Conservation (phyloP, 805 yeast species). For the Huiozyma naganishii region DNA sequence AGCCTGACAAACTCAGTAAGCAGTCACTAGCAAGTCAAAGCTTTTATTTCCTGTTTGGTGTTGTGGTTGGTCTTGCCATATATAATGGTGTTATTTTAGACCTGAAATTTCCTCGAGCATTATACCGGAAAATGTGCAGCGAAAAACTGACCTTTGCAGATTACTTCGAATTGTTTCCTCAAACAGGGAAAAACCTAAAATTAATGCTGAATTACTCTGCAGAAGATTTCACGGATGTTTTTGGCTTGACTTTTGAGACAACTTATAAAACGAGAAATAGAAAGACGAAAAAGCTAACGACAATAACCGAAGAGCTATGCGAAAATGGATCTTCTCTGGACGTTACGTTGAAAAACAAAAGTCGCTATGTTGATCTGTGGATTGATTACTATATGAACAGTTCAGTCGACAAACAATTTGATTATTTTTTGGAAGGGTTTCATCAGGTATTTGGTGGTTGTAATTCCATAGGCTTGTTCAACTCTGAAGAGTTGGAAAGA, state of each 20-base stretch:
- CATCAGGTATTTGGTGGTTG: slow-evolving; percentile 60
- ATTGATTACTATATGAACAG: slow-evolving; percentile 48
- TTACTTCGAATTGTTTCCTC: slow-evolving; percentile 58
- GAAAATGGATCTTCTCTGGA: slow-evolving; percentile 42
- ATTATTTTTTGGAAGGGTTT: slow-evolving; percentile 61
- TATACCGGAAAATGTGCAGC: slow-evolving; percentile 63
- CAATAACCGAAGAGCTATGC: slow-evolving; percentile 38
- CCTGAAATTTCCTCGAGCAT: slow-evolving; percentile 59
- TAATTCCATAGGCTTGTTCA: slow-evolving; percentile 67
- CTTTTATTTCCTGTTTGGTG: slow-evolving; percentile 69
- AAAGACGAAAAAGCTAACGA: neutral
- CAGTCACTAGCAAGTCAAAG: slow-evolving; percentile 11
- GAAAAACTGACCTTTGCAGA: slow-evolving; percentile 51
- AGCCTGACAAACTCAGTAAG: slow-evolving; percentile 20
- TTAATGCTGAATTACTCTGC: slow-evolving; percentile 36
- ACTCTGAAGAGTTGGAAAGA: slow-evolving; percentile 72
- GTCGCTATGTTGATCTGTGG: slow-evolving; percentile 52
- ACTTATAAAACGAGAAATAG: slow-evolving; percentile 3
- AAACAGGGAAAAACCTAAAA: slow-evolving; percentile 41
- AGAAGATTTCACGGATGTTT: slow-evolving; percentile 35
- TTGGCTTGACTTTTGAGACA: slow-evolving; percentile 55
- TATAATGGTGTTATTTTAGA: slow-evolving; percentile 84
- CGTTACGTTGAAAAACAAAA: slow-evolving; percentile 52
- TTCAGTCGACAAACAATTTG: slow-evolving; percentile 42
- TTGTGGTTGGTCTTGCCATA: slow-evolving; percentile 79